Conservation (phyloP, 345 rosid species). For the Turnera subulata region DNA sequence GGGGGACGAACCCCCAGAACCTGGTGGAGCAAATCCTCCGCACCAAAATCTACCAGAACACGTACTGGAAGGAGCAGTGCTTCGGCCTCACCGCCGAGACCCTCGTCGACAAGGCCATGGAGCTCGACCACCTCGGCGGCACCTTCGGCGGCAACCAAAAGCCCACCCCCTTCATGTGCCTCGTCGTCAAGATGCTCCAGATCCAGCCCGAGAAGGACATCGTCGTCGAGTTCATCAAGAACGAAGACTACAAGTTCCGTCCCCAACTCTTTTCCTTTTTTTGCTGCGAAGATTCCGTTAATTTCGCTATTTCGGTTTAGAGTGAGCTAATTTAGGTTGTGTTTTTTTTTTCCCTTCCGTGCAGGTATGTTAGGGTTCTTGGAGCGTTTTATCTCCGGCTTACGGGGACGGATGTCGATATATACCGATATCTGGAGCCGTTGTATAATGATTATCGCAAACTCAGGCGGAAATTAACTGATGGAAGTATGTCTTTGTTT, state of each 20-base stretch:
- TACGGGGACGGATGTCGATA: slow-evolving; percentile 71
- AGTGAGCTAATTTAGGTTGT: too few relatives aligned
- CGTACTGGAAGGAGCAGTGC: slow-evolving; percentile 93
- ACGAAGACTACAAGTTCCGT: slow-evolving; percentile 82
- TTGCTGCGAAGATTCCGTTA: neutral
- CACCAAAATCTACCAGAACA: slow-evolving; percentile 74
- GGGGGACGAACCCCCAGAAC: slow-evolving; percentile 88
- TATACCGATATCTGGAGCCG: slow-evolving; percentile 81
- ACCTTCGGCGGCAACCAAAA: slow-evolving; percentile 79
- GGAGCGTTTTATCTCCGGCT: slow-evolving; percentile 91
- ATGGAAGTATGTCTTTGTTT: slow-evolving; percentile 55
- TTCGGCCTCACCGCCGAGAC: slow-evolving; percentile 90
- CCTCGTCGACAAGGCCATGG: slow-evolving; percentile 88
- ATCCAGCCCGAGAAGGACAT: slow-evolving; percentile 94
- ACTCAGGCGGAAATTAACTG: slow-evolving; percentile 54
- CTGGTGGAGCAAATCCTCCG: slow-evolving; percentile 77
- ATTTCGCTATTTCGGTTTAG: too few relatives aligned
- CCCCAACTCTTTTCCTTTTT: neutral
- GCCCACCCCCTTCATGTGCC: slow-evolving; percentile 83
- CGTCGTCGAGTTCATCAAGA: slow-evolving; percentile 84
- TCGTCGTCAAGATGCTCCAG: slow-evolving; percentile 84
- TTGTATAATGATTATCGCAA: slow-evolving; percentile 83
- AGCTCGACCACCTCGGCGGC: slow-evolving; percentile 85
- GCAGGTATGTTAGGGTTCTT: slow-evolving; percentile 76
- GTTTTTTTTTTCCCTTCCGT: slow-evolving; percentile 5